Evolutionary conservation across 2,329 filamentous ascomycete genomes (phyloP), one percentile per base, ranked within the genome.

Genomic region (Xylariaceae sp.): DNA sequence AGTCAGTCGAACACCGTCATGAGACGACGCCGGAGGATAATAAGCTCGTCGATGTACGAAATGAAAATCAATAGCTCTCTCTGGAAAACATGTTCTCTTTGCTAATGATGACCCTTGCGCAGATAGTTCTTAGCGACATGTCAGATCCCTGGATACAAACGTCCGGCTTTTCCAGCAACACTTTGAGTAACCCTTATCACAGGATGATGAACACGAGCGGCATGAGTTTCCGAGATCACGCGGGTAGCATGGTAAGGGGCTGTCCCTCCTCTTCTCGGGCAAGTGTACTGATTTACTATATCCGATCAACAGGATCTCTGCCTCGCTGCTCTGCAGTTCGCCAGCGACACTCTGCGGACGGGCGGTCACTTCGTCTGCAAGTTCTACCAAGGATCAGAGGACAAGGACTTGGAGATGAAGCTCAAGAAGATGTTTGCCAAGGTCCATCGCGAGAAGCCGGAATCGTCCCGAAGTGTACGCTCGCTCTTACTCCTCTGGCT

Each of bases 161-260:
- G 37, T 73, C 74, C 57, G 83, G 83, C 58, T 88, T 85, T 70
- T 83, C 78, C 70, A 83, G 85, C 70, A 88, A 79, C 70, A 94
- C 82, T 71, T 76, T 96, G 78, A 94, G 83, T 90, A 85, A 92
- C 78, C 88, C 88, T 50, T 92, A 94, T 80, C 64, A 68, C 75
- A 98, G 92, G 92, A 84, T 98, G 83, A 95, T 96, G 88, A 98
- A 98, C 66, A 96, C 90, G 54, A 95, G 85, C 67, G 92, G 92
- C 40, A 84, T 87, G 56, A 66, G 66, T 14, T 92, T 94, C 59
- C 79, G 81, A 50, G 92, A 98, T 64, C 92, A 98, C 65, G 83
- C 81, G 8, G 86, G 87, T 19, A 96, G 88, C 66, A 97, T 98
- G 87, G 90, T 96, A 67, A 59, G 82, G 32, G 8, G 26, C n/a